Conservation (phyloP, 345 rosid species). For the Arabis alpina region DNA sequence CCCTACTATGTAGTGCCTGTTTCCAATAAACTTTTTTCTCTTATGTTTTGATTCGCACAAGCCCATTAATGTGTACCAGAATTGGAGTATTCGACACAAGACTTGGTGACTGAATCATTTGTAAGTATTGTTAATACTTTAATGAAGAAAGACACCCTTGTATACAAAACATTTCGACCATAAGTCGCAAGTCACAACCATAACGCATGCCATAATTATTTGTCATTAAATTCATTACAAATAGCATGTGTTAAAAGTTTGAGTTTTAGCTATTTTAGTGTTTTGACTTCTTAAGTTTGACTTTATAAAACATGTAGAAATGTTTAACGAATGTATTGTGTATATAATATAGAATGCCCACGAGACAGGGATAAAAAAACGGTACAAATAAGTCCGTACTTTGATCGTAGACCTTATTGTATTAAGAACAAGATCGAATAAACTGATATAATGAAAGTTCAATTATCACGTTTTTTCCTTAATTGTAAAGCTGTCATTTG, state of each 20-base stretch:
- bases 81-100: neutral
- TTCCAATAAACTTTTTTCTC: neutral
- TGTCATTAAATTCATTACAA: neutral
- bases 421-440: constrained; percentile 11
- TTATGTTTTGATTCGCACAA: neutral
- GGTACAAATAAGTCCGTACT: constrained; percentile 29
- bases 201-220: constrained; percentile 19
- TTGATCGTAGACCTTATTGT: constrained; percentile 35
- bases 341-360: constrained; percentile 16
- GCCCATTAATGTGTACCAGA: neutral
- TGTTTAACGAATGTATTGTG: constrained; percentile 1
- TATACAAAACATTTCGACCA: constrained; percentile 13
- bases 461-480: too few species aligned
- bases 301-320: constrained; percentile 26
- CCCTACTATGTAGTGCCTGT: neutral
- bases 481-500: constrained; percentile 36
- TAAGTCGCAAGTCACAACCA: too few species aligned
- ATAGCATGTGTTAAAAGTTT: constrained; percentile 28
- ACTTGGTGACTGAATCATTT: neutral
- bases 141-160: neutral
- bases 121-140: neutral
- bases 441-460: too few species aligned
- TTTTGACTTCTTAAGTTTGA: constrained; percentile 7
- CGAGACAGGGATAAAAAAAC: neutral
- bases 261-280: constrained; percentile 23